phyloP scores from a whole-genome alignment of 2,329 filamentous ascomycete genomes.

The Monosporascus cannonballus region DNA sequence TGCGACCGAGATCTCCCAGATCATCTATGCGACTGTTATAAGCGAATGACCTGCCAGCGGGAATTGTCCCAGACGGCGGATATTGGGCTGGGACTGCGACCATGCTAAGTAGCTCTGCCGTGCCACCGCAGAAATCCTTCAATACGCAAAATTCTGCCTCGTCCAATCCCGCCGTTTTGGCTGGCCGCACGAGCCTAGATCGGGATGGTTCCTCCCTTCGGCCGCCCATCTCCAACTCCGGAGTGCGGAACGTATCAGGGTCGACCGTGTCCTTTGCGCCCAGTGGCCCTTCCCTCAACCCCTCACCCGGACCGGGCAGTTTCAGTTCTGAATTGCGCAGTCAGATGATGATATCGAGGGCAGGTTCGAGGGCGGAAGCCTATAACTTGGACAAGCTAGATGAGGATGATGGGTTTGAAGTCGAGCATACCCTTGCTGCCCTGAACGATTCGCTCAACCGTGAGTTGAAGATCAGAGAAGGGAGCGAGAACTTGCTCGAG shows the following conservation, averaged over 20 bases:
- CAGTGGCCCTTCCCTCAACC: conserved; percentile 63
- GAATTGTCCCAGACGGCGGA: conserved; percentile 1
- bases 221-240: conserved; percentile 36
- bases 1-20: not conserved
- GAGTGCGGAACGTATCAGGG: conserved; percentile 42
- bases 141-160: conserved; percentile 35
- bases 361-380: conserved; percentile 50
- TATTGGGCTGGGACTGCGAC: conserved; percentile 18
- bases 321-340: conserved; percentile 85
- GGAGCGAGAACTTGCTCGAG: conserved; percentile 96
- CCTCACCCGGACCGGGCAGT: conserved; percentile 69
- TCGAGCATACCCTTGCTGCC: conserved; percentile 68
- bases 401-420: conserved; percentile 50
- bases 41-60: conserved; percentile 11
- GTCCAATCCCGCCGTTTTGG: conserved; percentile 29
- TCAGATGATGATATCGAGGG: conserved; percentile 59
- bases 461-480: conserved; percentile 96
- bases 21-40: conserved; percentile 6
- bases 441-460: conserved; percentile 84
- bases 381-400: conserved; percentile 52
- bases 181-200: conserved; percentile 45
- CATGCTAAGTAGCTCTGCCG: conserved; percentile 49
- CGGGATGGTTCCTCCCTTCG: conserved; percentile 46
- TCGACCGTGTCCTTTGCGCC: conserved; percentile 58
- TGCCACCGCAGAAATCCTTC: conserved; percentile 48